phyloP scores from a whole-genome alignment of 192 early-diverging fungal genomes.

The Umbelopsis sp. region DNA sequence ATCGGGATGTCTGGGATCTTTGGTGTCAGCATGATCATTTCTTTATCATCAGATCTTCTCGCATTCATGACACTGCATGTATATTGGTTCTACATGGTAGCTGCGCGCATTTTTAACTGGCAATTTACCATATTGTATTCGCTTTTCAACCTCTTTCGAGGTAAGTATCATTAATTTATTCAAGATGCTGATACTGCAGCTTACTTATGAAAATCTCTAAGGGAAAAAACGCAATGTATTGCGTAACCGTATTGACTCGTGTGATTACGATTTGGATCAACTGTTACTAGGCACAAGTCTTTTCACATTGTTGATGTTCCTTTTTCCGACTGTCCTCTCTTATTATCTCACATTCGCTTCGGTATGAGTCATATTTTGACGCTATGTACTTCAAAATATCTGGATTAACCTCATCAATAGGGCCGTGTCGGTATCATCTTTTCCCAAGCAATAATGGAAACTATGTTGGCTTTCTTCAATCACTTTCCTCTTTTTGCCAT shows the following conservation, averaged over 20 bases:
- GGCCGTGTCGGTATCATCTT: slow-evolving; percentile 81
- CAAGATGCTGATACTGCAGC: neutral
- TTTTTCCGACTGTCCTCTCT: slow-evolving; percentile 94
- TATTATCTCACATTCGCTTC: slow-evolving; percentile 91
- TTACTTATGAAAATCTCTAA: slow-evolving; percentile 24
- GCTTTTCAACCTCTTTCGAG: slow-evolving; percentile 92
- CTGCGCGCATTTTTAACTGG: slow-evolving; percentile 93
- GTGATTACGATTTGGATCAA: slow-evolving; percentile 95
- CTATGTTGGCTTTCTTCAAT: slow-evolving; percentile 86
- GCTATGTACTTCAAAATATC: neutral
- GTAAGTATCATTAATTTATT: slow-evolving; percentile 34
- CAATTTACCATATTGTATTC: slow-evolving; percentile 83
- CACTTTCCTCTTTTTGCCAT: slow-evolving; percentile 97
- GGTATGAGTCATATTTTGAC: slow-evolving; percentile 45
- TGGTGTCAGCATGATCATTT: slow-evolving; percentile 85
- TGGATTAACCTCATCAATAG: slow-evolving; percentile 36
- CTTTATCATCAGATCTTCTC: slow-evolving; percentile 83
- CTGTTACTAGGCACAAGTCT: slow-evolving; percentile 91
- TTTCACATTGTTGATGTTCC: slow-evolving; percentile 89
- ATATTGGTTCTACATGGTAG: slow-evolving; percentile 95
- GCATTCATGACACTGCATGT: slow-evolving; percentile 88
- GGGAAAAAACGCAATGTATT: slow-evolving; percentile 86
- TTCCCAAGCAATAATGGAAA: slow-evolving; percentile 82
- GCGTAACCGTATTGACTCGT: slow-evolving; percentile 89
- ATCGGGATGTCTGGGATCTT: slow-evolving; percentile 79